Evolutionary conservation across 441 rosid species (phyloP).

Genomic region (Manihot esculenta): DNA sequence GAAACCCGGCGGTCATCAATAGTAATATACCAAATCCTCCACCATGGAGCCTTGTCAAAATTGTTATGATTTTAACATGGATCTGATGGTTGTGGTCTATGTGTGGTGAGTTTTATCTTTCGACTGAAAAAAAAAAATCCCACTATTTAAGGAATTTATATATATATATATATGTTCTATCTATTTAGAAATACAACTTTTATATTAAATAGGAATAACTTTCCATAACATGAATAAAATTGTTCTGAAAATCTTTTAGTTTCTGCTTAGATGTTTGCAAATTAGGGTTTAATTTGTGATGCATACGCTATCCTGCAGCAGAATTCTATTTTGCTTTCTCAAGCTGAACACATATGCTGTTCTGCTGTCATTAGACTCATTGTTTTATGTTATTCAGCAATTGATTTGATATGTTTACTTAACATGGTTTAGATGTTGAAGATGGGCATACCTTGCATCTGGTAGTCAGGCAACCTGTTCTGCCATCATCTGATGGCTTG

Average conservation of each 20-base stretch:
- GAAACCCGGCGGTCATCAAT: too few relatives aligned
- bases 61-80: too few relatives aligned
- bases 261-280: background rate
- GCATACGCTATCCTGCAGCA: background rate
- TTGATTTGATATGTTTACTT: conserved; percentile 26
- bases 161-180: too few relatives aligned
- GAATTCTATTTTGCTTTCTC: background rate
- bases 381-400: conserved; percentile 7
- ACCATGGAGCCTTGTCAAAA: too few relatives aligned
- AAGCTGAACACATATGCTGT: background rate
- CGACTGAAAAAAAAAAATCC: too few relatives aligned
- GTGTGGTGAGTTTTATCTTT: too few relatives aligned
- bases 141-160: too few relatives aligned
- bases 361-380: background rate
- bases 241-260: background rate
- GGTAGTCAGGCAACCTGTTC: conserved; percentile 57
- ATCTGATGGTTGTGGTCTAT: too few relatives aligned
- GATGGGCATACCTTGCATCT: conserved; percentile 69
- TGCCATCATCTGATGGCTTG: conserved; percentile 40
- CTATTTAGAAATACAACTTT: too few relatives aligned
- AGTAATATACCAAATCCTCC: too few relatives aligned
- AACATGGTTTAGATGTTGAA: conserved; percentile 57
- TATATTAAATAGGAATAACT: too few relatives aligned
- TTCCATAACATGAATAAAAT: conserved; percentile 2
- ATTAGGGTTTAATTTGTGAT: background rate